These are phyloP conservation scores for Cladosporium oxysporum DNA, from an alignment of 2,329 filamentous ascomycete genomes.

Conservation along the genomic window DNA sequence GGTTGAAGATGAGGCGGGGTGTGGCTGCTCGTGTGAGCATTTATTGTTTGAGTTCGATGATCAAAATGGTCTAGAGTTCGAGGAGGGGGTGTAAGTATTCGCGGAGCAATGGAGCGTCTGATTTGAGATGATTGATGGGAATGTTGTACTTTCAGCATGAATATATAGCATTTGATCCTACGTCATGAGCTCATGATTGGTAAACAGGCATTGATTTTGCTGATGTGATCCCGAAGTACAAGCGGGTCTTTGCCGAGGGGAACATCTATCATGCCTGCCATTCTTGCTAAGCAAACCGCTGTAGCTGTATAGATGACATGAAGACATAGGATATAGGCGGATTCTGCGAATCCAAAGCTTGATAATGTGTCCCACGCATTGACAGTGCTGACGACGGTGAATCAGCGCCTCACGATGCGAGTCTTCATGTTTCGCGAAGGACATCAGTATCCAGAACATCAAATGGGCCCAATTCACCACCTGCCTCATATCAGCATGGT, in stretches of 20 bases:
- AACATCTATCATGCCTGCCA: background rate
- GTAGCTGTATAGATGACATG: background rate
- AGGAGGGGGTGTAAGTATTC: background rate
- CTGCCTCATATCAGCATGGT: too few species aligned
- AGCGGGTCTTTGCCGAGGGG: slow-evolving; percentile 5
- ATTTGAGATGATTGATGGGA: background rate
- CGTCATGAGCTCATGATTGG: slow-evolving; percentile 14
- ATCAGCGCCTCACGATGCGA: background rate
- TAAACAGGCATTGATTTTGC: slow-evolving; percentile 13
- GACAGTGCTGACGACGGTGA: background rate
- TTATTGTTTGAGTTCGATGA: slow-evolving; percentile 4
- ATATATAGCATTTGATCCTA: background rate
- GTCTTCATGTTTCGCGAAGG: background rate
- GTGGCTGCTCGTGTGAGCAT: slow-evolving; percentile 11
- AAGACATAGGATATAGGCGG: background rate
- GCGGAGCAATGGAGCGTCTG: slow-evolving; percentile 13
- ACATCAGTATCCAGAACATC: background rate
- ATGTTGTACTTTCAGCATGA: background rate
- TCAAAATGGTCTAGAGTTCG: background rate
- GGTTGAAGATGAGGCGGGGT: slow-evolving; percentile 10
- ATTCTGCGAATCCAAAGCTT: background rate
- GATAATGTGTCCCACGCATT: background rate
- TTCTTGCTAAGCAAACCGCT: background rate
- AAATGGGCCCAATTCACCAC: too few species aligned
- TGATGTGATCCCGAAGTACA: slow-evolving; percentile 16